Base-by-base conservation (phyloP, 306 rosid species). In the Bauhinia variegata region DNA sequence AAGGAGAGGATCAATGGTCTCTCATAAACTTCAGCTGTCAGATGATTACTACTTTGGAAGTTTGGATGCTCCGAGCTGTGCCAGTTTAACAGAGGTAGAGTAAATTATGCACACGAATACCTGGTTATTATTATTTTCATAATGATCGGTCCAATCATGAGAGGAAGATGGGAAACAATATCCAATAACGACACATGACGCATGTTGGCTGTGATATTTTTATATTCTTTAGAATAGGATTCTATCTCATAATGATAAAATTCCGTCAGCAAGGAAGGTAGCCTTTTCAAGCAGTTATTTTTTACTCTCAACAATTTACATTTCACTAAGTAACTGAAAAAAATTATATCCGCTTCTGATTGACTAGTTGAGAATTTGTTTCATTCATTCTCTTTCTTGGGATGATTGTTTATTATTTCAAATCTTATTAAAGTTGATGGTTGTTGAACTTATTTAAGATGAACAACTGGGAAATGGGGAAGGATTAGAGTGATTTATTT, bases 51-150 rank as follows among this genome's bases (percentile, higher is more conserved):
- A 76, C 52, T 60, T 80, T 73, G 84, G 73, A 16, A 83, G 63
- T 39, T 65, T 77, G 30, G 85, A 83, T 74, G 71, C 79, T 5
- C 80, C 17, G 31, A 76, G 77, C 77, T 60, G 63, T 65, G 71
- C 60, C 66, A 51, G 82, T 78, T 74, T 84, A 44, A 78, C 59
- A 38, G 87, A 92, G 96, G 98, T 92, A 89, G 34, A 28, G 16
- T 53, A 12, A 59, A 33, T 75, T 41, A 19, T 7, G 39, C 65
- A 17, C 16, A 31, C 57, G 9, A 41, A 36, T 36, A 36, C 41
- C 16, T 11, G 6, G 39, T 39, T 49, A 33, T 32, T 31, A 55
- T 31, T 37, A 56, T 49, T 62, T 68, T 78, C 53, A 11, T 28
- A 32, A 47, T 31, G 19, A 41, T 61, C 37, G 44, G 44, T 31